A percentile compares a stretch with the other conserved stretches of the same genome.
Conservation (phyloP, 495 filamentous ascomycete species). For the Immersiella caudata region DNA sequence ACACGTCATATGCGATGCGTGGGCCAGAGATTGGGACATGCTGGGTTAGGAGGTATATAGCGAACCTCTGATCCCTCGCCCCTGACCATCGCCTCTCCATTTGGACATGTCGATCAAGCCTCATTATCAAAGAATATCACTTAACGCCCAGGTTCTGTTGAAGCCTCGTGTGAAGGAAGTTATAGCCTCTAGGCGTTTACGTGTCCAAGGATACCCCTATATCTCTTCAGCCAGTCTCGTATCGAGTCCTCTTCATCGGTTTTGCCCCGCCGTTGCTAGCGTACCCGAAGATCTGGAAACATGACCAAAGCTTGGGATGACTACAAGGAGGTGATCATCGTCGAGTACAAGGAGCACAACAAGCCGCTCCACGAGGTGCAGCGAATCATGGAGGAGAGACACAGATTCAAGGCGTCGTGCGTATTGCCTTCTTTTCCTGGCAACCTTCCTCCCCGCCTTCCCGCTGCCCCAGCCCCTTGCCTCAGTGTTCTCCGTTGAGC, state of each 20-base stretch:
- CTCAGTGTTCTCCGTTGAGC: not conserved
- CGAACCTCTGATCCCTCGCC: not conserved
- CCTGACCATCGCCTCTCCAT: not conserved
- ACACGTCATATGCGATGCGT: not conserved
- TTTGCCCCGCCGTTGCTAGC: constrained; percentile 10
- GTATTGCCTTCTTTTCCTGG: constrained; percentile 24
- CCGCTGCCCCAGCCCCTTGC: not conserved
- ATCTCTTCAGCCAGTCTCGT: not conserved
- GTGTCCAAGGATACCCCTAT: not conserved
- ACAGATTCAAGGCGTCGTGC: constrained; percentile 52
- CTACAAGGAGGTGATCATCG: constrained; percentile 41
- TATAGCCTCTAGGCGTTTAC: not conserved
- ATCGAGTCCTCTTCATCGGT: constrained; percentile 3
- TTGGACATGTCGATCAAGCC: constrained; percentile 6
- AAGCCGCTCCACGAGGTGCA: constrained; percentile 46
- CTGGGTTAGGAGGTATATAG: not conserved
- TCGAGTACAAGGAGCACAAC: constrained; percentile 45
- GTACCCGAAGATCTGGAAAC: constrained; percentile 11
- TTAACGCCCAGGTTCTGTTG: not conserved
- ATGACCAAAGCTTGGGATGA: constrained; percentile 52
- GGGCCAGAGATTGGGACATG: not conserved
- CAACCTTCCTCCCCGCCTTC: not conserved
- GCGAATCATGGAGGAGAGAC: constrained; percentile 44
- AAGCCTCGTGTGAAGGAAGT: constrained; percentile 2
- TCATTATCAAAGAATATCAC: not conserved